Percentiles rank a stretch among this genome's conserved stretches.
phyloP scores from a whole-genome alignment of 2,329 filamentous ascomycete genomes.

The Xylariales sp. region DNA sequence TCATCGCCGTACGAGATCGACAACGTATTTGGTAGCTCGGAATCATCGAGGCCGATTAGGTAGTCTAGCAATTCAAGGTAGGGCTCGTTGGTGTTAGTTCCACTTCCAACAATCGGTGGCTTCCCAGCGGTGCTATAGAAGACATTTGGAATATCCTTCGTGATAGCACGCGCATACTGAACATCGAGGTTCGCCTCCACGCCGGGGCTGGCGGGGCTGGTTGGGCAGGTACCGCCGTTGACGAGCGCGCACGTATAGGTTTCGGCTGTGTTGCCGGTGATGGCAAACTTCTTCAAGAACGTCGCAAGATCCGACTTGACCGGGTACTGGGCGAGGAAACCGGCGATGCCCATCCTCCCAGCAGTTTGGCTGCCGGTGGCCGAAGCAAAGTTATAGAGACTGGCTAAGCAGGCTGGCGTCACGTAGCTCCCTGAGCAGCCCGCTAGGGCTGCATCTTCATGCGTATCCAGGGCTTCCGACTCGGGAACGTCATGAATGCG shows the following conservation, averaged over 20 bases:
- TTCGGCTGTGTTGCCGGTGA: constrained; percentile 1
- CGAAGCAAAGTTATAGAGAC: constrained; percentile 4
- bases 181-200: constrained; percentile 11
- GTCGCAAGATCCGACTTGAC: constrained; percentile 2
- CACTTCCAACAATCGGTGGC: neutral
- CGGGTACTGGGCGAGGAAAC: constrained; percentile 5
- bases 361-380: neutral
- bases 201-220: neutral
- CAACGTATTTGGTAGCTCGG: constrained; percentile 54
- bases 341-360: constrained; percentile 4
- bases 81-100: constrained; percentile 50
- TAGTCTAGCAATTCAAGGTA: constrained; percentile 62
- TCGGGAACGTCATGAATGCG: neutral
- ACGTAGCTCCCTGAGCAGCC: neutral
- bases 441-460: neutral
- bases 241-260: constrained; percentile 4
- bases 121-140: neutral
- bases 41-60: constrained; percentile 46
- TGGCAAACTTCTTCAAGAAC: constrained; percentile 3
- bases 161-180: constrained; percentile 9
- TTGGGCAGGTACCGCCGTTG: constrained; percentile 8
- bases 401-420: constrained; percentile 1
- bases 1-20: constrained; percentile 64
- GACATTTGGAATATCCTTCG: constrained; percentile 4
- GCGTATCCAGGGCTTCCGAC: neutral